Evolutionary conservation across 345 rosid species (phyloP).

Genomic region (Moricandia moricandioides): DNA sequence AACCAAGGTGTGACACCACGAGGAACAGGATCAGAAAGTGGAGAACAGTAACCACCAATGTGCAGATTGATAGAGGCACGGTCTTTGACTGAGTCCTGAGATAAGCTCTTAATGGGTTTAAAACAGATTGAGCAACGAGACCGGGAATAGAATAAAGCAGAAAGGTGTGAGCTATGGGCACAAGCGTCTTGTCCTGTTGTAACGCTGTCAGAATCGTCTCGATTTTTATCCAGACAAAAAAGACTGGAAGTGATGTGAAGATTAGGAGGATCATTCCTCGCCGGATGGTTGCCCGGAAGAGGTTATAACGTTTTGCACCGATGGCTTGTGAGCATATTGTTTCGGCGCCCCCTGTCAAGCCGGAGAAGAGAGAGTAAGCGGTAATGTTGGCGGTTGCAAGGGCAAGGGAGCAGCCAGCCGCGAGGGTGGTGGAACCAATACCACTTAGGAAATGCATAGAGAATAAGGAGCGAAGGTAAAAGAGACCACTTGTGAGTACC

Average conservation of each 20-base stretch:
- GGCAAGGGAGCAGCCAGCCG: not conserved
- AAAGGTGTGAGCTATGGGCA: not conserved
- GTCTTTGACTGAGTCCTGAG: not conserved
- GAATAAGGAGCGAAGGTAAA: not conserved
- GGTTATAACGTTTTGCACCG: not conserved
- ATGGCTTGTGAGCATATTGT: not conserved
- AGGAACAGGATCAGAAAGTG: not conserved
- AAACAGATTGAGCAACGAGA: not conserved
- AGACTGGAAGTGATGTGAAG: not conserved
- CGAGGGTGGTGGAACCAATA: not conserved
- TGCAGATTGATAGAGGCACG: not conserved
- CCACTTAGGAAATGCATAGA: not conserved
- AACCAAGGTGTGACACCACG: not conserved
- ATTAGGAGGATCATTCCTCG: not conserved
- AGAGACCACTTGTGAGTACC: not conserved
- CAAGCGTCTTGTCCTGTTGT: not conserved
- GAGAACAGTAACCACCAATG: not conserved
- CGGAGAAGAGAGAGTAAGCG: not conserved
- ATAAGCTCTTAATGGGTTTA: not conserved
- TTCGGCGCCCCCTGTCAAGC: not conserved
- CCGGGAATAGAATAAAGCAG: not conserved
- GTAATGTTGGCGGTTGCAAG: not conserved
- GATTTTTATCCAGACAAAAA: not conserved
- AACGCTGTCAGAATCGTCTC: not conserved
- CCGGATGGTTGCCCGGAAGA: not conserved